Evolutionary conservation across 2,329 filamentous ascomycete genomes (phyloP), one percentile per base, ranked within the genome.

Genomic region (Penicillium aurantiogriseum): DNA sequence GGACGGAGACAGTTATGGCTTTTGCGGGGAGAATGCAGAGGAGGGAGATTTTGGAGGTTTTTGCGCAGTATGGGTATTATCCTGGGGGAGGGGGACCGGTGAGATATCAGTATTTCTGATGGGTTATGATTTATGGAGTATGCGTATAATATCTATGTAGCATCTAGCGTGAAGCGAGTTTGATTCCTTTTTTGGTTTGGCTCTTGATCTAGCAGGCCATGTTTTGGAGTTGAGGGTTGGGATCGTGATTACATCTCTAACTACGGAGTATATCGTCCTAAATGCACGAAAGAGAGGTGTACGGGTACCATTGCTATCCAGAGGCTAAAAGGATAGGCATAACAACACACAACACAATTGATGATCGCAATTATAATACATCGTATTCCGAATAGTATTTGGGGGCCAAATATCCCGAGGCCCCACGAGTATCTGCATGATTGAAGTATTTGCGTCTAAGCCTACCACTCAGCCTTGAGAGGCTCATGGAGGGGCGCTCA

Each of bases 61-160:
- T 56, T 40, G 33, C 25, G 17, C 11, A 25, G n/a, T 25, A 27
- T 45, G 53, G 53, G 10, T 43, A 19, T 44, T 15, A 25, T 23
- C 19, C 8, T 29, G 38, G n/a, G 15, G 31, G 11, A 13, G 38
- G 7, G 9, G 36, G 29, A 9, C 19, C 11, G 9, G 10, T 31
- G 29, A 31, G 29, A 2, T 51, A 51, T 51, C 53, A 56, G 33
- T 56, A 51, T 45, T 45, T 13, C n/a, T 56, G 21, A 55, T 31
- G 29, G 29, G 29, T 31, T 31, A 13, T 11, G 29, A 31, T 31
- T 31, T 13, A 31, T 31, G 11, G 29, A 31, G 29, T 31, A 31
- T 31, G 29, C 10, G 29, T 31, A 31, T 31, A 31, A 31, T 31
- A 31, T 31, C 11, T 11, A 31, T 55, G 2, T 38, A 7, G 17